Base-by-base conservation (phyloP, 202 grass and related monocot species). In the Cymbopogon flexuosus region DNA sequence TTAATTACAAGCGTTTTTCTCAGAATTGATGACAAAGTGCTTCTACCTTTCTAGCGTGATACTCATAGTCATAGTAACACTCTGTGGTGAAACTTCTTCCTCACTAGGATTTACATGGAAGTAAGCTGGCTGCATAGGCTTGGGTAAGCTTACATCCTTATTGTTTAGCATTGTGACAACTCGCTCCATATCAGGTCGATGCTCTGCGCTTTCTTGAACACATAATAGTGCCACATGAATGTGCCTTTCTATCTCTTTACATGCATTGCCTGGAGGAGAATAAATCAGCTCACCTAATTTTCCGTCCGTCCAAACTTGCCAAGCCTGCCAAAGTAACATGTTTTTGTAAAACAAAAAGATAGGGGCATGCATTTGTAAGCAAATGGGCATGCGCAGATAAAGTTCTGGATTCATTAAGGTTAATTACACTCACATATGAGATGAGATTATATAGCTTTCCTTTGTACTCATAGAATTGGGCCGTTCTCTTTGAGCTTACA, bases 351-450 rank as follows among this genome's bases (percentile, higher is more conserved):
- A 33, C 15, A 52, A 57, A 12, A 27, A 35, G 60, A 35, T 35
- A 49, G 39, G 35, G 11, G 11, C 4, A 21, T 6, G 12, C 41
- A 73, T 72, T 49, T 62, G 33, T 57, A 60, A 51, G 42, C 31
- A 49, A 80, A 18, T 70, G 30, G 30, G 65, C 41, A 46, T 79
- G 29, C 36, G 37, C 66, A 68, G 14, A 41, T 83, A 61, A 23
- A 67, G 33, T 75, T 77, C 21, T 79, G 60, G 65, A 9, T 31
- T 14, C 35, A 1, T 51, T 23, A 34, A 22, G 63, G n/a, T 63
- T 54, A 62, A 51, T 19, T 80, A 23, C 18, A 89, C 87, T 89
- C 46, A 89, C 87, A 12, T 89, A 89, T 21, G 87, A 80, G 43
- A 89, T 81, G 64, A 89, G 77, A 65, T 89, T 85, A 35, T 77